Evolutionary conservation across 768 basidiomycete genomes (phyloP).

Genomic region (Pisolithus orientalis): DNA sequence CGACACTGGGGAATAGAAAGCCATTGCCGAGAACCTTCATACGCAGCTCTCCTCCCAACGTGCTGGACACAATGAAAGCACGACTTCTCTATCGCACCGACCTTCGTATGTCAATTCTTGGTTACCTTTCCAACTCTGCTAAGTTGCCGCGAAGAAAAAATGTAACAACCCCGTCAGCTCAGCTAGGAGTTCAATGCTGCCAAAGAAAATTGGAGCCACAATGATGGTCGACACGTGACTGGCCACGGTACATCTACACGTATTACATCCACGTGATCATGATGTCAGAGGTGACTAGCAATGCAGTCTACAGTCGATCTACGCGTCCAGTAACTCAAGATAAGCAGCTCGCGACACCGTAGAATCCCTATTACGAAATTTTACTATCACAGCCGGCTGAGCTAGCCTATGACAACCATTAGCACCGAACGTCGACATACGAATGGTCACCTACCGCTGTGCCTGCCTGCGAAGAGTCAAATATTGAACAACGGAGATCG

Average conservation of each 20-base stretch:
- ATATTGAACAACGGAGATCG: slow-evolving; percentile 51
- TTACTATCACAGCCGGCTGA: slow-evolving; percentile 42
- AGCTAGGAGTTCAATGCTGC: too few species aligned
- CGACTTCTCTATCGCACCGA: too few species aligned
- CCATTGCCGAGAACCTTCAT: neutral
- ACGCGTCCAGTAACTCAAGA: slow-evolving; percentile 32
- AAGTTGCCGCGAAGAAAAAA: too few species aligned
- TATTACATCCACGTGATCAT: too few species aligned
- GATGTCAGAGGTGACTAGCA: too few species aligned
- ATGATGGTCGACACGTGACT: too few species aligned
- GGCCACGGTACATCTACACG: too few species aligned
- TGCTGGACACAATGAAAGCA: too few species aligned
- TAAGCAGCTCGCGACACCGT: slow-evolving; percentile 48
- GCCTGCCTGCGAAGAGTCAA: slow-evolving; percentile 50
- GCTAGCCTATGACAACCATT: slow-evolving; percentile 12
- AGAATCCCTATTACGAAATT: slow-evolving; percentile 57
- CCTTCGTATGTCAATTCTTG: too few species aligned
- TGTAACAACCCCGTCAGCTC: too few species aligned
- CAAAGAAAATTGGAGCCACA: too few species aligned
- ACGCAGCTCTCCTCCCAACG: neutral
- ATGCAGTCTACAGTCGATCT: neutral
- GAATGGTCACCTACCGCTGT: slow-evolving; percentile 23
- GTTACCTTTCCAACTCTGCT: too few species aligned
- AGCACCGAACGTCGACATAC: neutral
- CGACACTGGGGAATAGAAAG: neutral